Base-by-base conservation (phyloP, 2,329 filamentous ascomycete genomes). In the Neurospora sp. region DNA sequence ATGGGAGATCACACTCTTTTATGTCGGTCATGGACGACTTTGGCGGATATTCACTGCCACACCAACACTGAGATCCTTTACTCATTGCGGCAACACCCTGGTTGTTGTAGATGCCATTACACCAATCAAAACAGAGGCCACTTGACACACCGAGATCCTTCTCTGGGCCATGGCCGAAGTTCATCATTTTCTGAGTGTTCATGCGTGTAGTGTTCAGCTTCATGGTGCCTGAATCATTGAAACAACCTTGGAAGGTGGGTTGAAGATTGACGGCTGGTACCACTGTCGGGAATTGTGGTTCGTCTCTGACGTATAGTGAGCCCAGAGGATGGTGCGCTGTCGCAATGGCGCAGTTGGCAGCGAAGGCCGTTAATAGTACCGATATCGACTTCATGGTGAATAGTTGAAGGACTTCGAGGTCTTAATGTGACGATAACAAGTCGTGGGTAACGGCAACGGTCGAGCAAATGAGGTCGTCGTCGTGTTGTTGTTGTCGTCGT, bases 31-130 rank as follows among this genome's bases (percentile, higher is more conserved):
- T 77, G 52, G 82, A 81, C 17, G 81, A 81, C 46, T 82, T 76
- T 17, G 89, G 83, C 0, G 93, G 93, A 67, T 94, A 84, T 71
- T 84, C 80, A 73, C 88, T 81, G 71, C 93, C 93, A 76, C 93
- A 97, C 76, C 84, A 92, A 81, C 93, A 97, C 73, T 87, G 80
- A 19, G 84, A 82, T 17, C 86, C 86, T 19, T 84, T 84, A 8
- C 84, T 86, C 66, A 92, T 81, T 39, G 84, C 92, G 75, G 28
- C 28, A 28, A 28, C 28, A 28, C 19, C n/a, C n/a, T n/a, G n/a
- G n/a, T n/a, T n/a, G n/a, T n/a, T n/a, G n/a, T n/a, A n/a, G n/a
- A n/a, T n/a, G n/a, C n/a, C n/a, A n/a, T n/a, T n/a, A n/a, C n/a
- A 28, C 28, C 28, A 28, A 0, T 28, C 0, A 28, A 28, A 28